Base-by-base conservation (phyloP, 2,329 filamentous ascomycete species). In the Microcyclospora pomicola region DNA sequence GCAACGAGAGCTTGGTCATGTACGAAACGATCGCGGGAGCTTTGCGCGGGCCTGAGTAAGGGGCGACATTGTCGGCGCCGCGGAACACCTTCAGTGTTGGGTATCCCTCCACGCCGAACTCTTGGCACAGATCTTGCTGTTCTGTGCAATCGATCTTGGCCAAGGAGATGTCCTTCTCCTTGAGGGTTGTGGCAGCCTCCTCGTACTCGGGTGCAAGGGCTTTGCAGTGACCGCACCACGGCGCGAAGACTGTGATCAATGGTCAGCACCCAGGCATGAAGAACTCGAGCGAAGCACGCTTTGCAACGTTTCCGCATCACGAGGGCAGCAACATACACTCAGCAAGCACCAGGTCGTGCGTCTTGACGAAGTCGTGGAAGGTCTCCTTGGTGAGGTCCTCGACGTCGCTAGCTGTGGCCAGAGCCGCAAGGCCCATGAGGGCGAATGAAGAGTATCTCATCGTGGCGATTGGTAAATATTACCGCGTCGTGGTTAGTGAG, bases 41-140 rank as follows among this genome's bases (percentile, higher is more conserved):
- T 72, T 96, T 94, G 63, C 91, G 77, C 65, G 85, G 80, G 59
- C 91, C 91, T 54, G 72, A 71, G 69, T 98, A 98, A 47, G 87
- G 80, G 49, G 75, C 71, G 59, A 84, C 66, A 60, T 81, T 84
- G 9, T 95, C 84, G 32, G 68, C 65, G 52, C 91, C 88, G 55
- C 88, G 85, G 86, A 98, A 98, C 67, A 98, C 77, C 79, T 96
- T 98, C 60, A 98, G 77, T 50, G 91, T 98, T 46, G 91, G 91
- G 73, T 98, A 98, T 49, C 91, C 91, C 72, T 96, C 86, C 32
- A 98, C 87, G 46, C 84, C 87, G 56, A 82, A 83, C 53, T 75
- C 70, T 64, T 86, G 75, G 77, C 91, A 98, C 50, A 98, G 80
- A 27, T 93, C 85, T 46, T 78, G 69, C 72, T 98, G 84, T 62